Evolutionary conservation across 2,329 filamentous ascomycete genomes (phyloP).

Genomic region (Kalaharituber pfeilii): DNA sequence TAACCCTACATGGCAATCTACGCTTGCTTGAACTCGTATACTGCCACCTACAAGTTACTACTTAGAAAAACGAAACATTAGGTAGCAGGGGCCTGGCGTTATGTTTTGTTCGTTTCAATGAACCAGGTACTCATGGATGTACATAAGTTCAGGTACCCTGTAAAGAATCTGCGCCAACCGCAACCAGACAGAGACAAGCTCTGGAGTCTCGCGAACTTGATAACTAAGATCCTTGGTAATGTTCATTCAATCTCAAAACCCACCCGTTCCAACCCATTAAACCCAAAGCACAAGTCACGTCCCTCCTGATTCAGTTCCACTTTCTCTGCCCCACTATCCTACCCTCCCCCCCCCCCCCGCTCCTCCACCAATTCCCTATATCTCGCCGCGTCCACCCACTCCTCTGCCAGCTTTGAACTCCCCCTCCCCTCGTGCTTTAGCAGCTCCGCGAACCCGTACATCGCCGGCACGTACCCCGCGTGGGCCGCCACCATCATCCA

Average conservation of each 20-base stretch:
- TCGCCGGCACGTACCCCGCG: neutral
- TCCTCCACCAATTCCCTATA: neutral
- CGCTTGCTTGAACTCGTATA: neutral
- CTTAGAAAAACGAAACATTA: neutral
- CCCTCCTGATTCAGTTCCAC: neutral
- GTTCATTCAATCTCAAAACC: neutral
- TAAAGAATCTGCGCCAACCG: too few species aligned
- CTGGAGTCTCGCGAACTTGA: neutral
- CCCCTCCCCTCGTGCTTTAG: neutral
- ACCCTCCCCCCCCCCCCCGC: neutral
- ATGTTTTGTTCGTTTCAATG: too few species aligned
- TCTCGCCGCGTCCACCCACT: neutral
- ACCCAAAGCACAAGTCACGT: neutral
- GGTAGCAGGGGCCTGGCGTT: neutral
- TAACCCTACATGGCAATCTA: neutral
- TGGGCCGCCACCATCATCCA: neutral
- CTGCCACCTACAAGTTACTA: neutral
- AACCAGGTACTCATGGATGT: too few species aligned
- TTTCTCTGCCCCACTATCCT: neutral
- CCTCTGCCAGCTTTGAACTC: neutral
- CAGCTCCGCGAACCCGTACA: neutral
- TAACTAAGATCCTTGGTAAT: too few species aligned
- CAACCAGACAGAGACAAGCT: too few species aligned
- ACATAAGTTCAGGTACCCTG: too few species aligned
- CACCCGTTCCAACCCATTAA: neutral